phyloP scores from a whole-genome alignment of 2,329 filamentous ascomycete species.

The Alternaria sp. region DNA sequence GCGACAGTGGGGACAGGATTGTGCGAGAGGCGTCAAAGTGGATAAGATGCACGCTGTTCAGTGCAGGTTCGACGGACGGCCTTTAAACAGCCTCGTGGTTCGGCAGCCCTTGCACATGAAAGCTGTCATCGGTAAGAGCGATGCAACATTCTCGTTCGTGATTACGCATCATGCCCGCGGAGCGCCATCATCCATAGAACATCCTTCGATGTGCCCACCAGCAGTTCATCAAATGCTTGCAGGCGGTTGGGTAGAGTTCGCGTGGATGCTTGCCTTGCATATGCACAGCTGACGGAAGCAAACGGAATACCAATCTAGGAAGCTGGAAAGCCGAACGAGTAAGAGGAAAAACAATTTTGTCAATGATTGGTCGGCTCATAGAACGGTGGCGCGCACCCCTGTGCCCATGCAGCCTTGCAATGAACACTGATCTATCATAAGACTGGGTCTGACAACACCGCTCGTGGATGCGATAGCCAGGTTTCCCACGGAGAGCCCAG shows the following conservation, averaged over 20 bases:
- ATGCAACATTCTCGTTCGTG: neutral
- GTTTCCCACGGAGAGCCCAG: constrained; percentile 40
- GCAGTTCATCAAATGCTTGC: neutral
- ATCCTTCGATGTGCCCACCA: neutral
- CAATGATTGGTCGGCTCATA: neutral
- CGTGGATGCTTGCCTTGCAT: neutral
- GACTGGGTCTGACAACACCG: neutral
- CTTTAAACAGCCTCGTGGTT: neutral
- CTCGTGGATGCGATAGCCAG: constrained; percentile 11
- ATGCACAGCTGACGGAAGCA: neutral
- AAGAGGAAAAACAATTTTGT: neutral
- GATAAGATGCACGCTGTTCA: neutral
- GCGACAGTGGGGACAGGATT: neutral
- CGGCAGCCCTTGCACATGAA: neutral
- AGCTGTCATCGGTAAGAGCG: neutral
- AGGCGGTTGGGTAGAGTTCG: neutral
- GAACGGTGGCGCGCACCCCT: neutral
- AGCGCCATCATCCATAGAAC: neutral
- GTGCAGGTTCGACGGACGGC: too few relatives aligned
- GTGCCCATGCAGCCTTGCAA: neutral
- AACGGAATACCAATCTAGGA: neutral
- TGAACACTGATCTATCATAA: neutral
- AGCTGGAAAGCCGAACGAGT: neutral
- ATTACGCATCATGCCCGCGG: neutral
- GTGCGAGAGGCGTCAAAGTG: neutral